Base-by-base conservation (phyloP, 1,284 basidiomycete genomes). In the Paramarasmius palmivorus region DNA sequence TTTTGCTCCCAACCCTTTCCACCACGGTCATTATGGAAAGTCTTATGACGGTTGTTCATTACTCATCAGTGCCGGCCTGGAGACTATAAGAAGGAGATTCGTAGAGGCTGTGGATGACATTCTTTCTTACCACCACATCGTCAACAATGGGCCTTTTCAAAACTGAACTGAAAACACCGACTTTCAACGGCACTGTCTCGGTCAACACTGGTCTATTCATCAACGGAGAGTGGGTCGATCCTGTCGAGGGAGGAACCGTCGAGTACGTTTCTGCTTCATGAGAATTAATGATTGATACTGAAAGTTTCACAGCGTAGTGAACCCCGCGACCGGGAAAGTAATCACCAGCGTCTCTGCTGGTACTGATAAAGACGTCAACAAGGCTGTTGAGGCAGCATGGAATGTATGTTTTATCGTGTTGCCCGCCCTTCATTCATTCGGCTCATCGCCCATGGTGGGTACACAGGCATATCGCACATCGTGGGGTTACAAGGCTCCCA, bases 401-500 rank as follows among this genome's bases (percentile, higher is more conserved):
- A 41, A 41, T 19, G 40, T 32, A 12, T 12, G 29, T 20, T 32
- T 22, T 40, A 9, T 19, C 17, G 17, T 9, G 17, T 14, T 40
- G 9, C 39, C 12, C 12, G 17, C 12, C 17, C 12, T 40, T 10
- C 17, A 15, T 10, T 19, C 39, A 10, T 41, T 14, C 12, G 12
- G 23, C n/a, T n/a, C n/a, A 10, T 41, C 4, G 23, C 19, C 10
- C 12, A 19, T 10, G 19, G 4, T 41, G 10, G 19, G 4, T 23
- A 19, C 26, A n/a, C 10, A 67, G 61, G 65, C 91, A 3, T 91
- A 78, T 72, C 77, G 88, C 56, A 83, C 76, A 40, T 65, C 71
- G 23, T 92, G 88, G 89, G 90, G 90, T 34, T 71, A 81, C 51
- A 77, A 81, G 55, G 63, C 68, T 32, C 78, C 86, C 32, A 88